Percentiles rank a stretch among this genome's conserved stretches.
These are phyloP conservation scores for Cyberlindnera saturnus DNA, from an alignment of 805 yeast genomes.

Conservation along the genomic window DNA sequence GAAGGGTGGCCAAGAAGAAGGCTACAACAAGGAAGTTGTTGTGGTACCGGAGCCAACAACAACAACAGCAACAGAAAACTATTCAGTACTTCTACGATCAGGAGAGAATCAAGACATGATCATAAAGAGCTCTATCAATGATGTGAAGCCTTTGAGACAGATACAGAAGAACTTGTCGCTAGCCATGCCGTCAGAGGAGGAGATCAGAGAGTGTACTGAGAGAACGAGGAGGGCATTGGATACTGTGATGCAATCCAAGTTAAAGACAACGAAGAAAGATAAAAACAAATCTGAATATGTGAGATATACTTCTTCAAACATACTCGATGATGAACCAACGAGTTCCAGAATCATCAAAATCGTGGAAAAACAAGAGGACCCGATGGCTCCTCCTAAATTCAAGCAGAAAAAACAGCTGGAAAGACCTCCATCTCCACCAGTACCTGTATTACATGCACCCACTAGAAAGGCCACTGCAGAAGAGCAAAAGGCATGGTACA, in stretches of 20 bases:
- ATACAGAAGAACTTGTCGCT: conserved; percentile 32
- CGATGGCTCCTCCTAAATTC: conserved; percentile 78
- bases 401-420: conserved; percentile 66
- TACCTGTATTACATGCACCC: conserved; percentile 57
- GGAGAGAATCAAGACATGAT: conserved; percentile 13
- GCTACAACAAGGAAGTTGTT: conserved; percentile 5
- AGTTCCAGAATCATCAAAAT: conserved; percentile 52
- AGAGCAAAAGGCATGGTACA: conserved; percentile 76
- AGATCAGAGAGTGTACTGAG: conserved; percentile 39
- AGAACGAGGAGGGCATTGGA: conserved; percentile 55
- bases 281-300: conserved; percentile 35
- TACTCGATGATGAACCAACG: conserved; percentile 25
- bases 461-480: conserved; percentile 48
- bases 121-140: conserved; percentile 43
- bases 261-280: conserved; percentile 24
- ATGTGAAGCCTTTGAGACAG: conserved; percentile 56
- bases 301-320: conserved; percentile 37
- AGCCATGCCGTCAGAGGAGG: conserved; percentile 41
- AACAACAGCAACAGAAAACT: conserved; percentile 9
- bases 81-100: conserved; percentile 17
- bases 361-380: conserved; percentile 67
- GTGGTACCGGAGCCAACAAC: conserved; percentile 6
- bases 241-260: conserved; percentile 37
- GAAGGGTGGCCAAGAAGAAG: background rate
- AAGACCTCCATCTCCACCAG: conserved; percentile 64